Conservation (phyloP, 139 green algal species). For the Chlorella ohadii region DNA sequence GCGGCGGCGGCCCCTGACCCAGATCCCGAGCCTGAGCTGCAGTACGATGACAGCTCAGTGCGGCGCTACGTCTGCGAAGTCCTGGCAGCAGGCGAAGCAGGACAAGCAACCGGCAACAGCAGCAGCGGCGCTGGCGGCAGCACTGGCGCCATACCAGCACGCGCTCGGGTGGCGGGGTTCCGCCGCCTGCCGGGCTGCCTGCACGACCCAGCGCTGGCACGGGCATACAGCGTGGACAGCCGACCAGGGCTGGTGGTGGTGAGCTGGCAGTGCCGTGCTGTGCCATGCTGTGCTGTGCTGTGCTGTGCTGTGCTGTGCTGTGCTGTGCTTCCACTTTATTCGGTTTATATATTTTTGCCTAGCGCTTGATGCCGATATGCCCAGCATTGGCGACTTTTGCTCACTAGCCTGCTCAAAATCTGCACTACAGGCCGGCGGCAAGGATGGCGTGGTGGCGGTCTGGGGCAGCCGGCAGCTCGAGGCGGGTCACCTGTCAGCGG, state of each 20-base stretch:
- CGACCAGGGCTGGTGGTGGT: conserved; percentile 38
- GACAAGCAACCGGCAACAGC: not conserved
- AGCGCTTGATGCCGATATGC: no score
- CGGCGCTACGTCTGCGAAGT: conserved; percentile 35
- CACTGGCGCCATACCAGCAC: not conserved
- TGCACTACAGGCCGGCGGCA: conserved; percentile 36
- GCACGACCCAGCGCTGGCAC: conserved; percentile 21
- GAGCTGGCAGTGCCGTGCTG: not conserved
- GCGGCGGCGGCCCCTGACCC: not conserved
- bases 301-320: no score
- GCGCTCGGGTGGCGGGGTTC: not conserved
- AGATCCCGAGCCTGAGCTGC: not conserved
- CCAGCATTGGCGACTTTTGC: no score
- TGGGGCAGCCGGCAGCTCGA: conserved; percentile 21
- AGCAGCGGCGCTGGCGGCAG: no score
- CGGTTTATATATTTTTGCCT: no score
- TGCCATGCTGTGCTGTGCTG: not conserved
- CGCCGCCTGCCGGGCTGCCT: conserved; percentile 13
- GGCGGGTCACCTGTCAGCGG: not conserved
- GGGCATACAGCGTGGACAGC: conserved; percentile 40
- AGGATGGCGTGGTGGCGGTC: conserved; percentile 32
- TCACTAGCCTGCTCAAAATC: no score
- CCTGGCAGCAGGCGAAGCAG: not conserved
- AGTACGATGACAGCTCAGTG: conserved; percentile 38
- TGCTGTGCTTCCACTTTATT: no score